Evolutionary conservation across 2,329 filamentous ascomycete genomes (phyloP).

Genomic region (Penicillium frequentans): DNA sequence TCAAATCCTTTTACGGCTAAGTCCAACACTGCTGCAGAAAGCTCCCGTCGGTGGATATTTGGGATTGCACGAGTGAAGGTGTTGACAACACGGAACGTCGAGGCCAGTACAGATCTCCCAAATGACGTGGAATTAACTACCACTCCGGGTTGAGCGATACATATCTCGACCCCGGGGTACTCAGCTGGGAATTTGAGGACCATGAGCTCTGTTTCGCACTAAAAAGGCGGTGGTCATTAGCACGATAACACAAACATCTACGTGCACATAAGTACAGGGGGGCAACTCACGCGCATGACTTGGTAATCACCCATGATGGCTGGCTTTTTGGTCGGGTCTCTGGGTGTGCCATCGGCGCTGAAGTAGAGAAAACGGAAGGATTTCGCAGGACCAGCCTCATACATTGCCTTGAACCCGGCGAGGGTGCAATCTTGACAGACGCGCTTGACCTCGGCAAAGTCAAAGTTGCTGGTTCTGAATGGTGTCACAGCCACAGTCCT

Average conservation of each 20-base stretch:
- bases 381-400: constrained; percentile 21
- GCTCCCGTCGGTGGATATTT: constrained; percentile 2
- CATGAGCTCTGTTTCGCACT: constrained; percentile 12
- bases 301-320: constrained; percentile 6
- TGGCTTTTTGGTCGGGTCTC: constrained; percentile 48
- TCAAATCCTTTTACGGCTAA: constrained; percentile 7
- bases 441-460: constrained; percentile 40
- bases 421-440: constrained; percentile 45
- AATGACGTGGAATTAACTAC: constrained; percentile 3
- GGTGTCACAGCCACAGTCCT: constrained; percentile 21
- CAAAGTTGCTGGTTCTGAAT: constrained; percentile 30
- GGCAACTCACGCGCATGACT: constrained; percentile 11
- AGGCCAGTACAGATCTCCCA: not conserved
- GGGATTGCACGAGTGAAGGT: constrained; percentile 2
- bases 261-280: too few relatives aligned
- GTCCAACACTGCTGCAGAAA: constrained; percentile 7
- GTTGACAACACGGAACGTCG: not conserved
- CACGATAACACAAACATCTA: too few relatives aligned
- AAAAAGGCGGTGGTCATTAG: not conserved
- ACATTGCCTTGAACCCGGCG: constrained; percentile 38
- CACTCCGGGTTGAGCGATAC: constrained; percentile 10
- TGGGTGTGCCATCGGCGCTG: constrained; percentile 47
- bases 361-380: constrained; percentile 53
- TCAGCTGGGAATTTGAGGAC: constrained; percentile 2
- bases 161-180: constrained; percentile 1